Evolutionary conservation across 2,329 filamentous ascomycete genomes (phyloP).

Genomic region (Plectosphaerella sp.): DNA sequence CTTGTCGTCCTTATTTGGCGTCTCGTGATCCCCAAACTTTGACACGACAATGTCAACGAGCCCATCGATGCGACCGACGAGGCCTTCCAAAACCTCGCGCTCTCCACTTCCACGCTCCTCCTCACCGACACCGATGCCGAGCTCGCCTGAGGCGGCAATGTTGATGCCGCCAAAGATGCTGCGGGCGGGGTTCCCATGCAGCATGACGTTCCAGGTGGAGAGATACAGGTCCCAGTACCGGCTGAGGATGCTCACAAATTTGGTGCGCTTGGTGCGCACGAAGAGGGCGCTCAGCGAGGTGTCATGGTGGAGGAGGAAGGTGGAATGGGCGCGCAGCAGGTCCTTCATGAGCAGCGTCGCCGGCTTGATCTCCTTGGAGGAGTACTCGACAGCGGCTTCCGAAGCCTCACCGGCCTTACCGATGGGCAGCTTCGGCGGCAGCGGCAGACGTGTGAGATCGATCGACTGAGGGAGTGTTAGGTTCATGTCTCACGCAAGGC

Average conservation of each 20-base stretch:
- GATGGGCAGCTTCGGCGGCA: slow-evolving; percentile 50
- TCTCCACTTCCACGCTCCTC: slow-evolving; percentile 94
- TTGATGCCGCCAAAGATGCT: slow-evolving; percentile 81
- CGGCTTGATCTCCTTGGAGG: slow-evolving; percentile 84
- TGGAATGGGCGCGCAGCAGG: slow-evolving; percentile 73
- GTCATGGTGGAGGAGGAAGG: slow-evolving; percentile 86
- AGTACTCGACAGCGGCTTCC: slow-evolving; percentile 66
- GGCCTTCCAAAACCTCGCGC: slow-evolving; percentile 87
- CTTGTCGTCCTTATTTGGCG: slow-evolving; percentile 23
- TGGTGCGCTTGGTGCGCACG: slow-evolving; percentile 55
- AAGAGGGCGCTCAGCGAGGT: slow-evolving; percentile 68
- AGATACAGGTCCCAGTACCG: slow-evolving; percentile 75
- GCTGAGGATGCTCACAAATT: slow-evolving; percentile 68
- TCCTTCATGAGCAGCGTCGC: slow-evolving; percentile 74
- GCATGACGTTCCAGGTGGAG: slow-evolving; percentile 79
- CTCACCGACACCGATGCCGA: slow-evolving; percentile 91
- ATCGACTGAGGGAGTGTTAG: slow-evolving; percentile 53
- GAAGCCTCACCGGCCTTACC: slow-evolving; percentile 34
- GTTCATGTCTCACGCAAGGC: neutral
- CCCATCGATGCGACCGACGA: slow-evolving; percentile 74
- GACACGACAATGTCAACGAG: slow-evolving; percentile 85
- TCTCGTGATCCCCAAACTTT: slow-evolving; percentile 60
- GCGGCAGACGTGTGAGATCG: slow-evolving; percentile 68
- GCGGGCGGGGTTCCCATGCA: slow-evolving; percentile 83
- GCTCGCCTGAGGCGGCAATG: slow-evolving; percentile 81